Evolutionary conservation across 1,139 yeast genomes (phyloP).

Genomic region (Hansenula sp.): DNA sequence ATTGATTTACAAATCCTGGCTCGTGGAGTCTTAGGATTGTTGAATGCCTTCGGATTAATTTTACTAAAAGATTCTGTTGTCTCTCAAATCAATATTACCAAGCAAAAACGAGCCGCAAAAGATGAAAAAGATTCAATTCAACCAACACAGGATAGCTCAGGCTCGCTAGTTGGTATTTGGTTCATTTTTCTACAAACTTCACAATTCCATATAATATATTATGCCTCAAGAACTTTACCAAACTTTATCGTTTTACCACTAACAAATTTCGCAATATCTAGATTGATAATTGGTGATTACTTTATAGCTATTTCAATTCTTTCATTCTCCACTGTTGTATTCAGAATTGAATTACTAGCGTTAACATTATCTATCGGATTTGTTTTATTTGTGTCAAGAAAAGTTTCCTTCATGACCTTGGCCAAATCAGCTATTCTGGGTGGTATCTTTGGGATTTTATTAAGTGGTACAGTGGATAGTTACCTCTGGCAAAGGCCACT

Average conservation of each 20-base stretch:
- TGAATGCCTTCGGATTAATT: constrained; percentile 38
- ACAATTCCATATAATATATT: constrained; percentile 79
- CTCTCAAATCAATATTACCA: constrained; percentile 19
- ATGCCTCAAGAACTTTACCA: constrained; percentile 79
- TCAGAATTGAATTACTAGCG: constrained; percentile 70
- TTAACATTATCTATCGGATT: constrained; percentile 49
- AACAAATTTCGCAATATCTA: constrained; percentile 52
- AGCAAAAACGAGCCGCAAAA: constrained; percentile 12
- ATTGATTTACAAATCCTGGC: constrained; percentile 44
- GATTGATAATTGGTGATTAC: constrained; percentile 46
- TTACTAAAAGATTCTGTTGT: constrained; percentile 29
- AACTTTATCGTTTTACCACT: constrained; percentile 82
- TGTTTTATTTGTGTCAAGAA: constrained; percentile 38
- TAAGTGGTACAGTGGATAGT: constrained; percentile 60
- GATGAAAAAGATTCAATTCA: constrained; percentile 14
- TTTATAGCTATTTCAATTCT: constrained; percentile 51
- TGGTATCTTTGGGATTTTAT: constrained; percentile 43
- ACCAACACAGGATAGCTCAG: constrained; percentile 6
- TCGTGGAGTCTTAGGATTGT: constrained; percentile 50
- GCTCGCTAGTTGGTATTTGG: constrained; percentile 44
- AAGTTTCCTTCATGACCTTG: constrained; percentile 35
- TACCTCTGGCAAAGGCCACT: constrained; percentile 60
- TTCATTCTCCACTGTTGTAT: constrained; percentile 62
- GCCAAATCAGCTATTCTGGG: constrained; percentile 49
- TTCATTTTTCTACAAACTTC: constrained; percentile 52